These are phyloP conservation scores for Vaccinium vitisidaea DNA, from an alignment of 148 eudicot genomes.

Conservation along the genomic window DNA sequence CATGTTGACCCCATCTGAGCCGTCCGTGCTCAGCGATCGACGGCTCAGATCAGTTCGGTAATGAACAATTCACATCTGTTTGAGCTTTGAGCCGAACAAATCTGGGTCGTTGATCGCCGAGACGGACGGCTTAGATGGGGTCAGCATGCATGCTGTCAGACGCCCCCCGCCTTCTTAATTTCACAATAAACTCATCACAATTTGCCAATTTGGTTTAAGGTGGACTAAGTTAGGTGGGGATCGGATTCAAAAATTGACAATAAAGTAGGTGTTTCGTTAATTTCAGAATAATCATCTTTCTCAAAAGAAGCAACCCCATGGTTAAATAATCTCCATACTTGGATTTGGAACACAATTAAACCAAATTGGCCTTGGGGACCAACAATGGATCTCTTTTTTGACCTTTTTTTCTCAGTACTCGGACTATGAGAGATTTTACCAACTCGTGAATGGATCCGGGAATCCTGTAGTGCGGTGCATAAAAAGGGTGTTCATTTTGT, in stretches of 20 bases:
- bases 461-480: too few species aligned
- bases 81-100: too few species aligned
- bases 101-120: too few species aligned
- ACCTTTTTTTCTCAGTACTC: background rate
- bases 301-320: background rate
- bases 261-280: background rate
- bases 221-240: background rate
- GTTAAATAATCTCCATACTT: background rate
- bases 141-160: too few species aligned
- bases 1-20: too few species aligned
- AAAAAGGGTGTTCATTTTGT: too few species aligned
- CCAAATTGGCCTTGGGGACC: background rate
- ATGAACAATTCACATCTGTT: too few species aligned
- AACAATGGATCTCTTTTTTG: background rate
- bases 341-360: background rate
- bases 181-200: too few species aligned
- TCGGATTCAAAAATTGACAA: background rate
- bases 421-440: background rate
- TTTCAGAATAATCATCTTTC: background rate
- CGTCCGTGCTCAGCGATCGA: too few species aligned
- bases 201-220: background rate
- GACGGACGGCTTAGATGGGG: too few species aligned
- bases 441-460: background rate
- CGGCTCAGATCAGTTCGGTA: too few species aligned
- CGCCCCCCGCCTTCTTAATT: too few species aligned